Evolutionary conservation across 352 stramenopile species (phyloP).

Genomic region (Phytophthora podocarpi): DNA sequence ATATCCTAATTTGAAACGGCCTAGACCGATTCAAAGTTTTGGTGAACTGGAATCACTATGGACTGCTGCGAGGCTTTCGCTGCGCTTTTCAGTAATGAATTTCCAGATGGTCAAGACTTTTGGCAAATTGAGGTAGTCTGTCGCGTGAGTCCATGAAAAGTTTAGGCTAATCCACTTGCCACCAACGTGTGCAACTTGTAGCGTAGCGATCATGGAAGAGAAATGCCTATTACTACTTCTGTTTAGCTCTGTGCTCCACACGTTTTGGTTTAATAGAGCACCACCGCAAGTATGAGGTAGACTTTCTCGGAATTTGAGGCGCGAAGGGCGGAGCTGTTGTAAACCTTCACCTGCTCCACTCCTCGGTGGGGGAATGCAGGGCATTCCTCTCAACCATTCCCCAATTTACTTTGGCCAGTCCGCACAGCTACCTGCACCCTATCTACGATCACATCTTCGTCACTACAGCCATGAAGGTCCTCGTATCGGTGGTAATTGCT

Average conservation of each 20-base stretch:
- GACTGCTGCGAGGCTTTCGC: too few species aligned
- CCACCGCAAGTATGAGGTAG: constrained; percentile 1
- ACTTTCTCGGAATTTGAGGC: constrained; percentile 7
- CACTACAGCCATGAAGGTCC: constrained; percentile 14
- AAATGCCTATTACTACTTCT: constrained; percentile 7
- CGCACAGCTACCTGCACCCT: neutral
- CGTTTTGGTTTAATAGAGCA: constrained; percentile 2
- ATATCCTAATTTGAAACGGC: too few species aligned
- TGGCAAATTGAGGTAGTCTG: too few species aligned
- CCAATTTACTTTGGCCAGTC: constrained; percentile 20
- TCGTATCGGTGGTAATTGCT: constrained; percentile 13
- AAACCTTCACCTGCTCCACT: neutral
- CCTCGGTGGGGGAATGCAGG: neutral
- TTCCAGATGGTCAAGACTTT: too few species aligned
- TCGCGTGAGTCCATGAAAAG: too few species aligned
- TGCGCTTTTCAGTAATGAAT: too few species aligned
- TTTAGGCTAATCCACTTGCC: neutral
- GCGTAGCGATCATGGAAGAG: constrained; percentile 6
- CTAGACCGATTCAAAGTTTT: too few species aligned
- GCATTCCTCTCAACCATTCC: constrained; percentile 5
- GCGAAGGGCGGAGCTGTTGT: neutral
- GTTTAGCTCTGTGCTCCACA: constrained; percentile 10
- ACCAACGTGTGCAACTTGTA: constrained; percentile 10
- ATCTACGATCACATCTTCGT: neutral
- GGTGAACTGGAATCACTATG: too few species aligned